A percentile compares a stretch with the other conserved stretches of the same genome.
These are phyloP conservation scores for Athelia psychrophila DNA, from an alignment of 1,284 basidiomycete genomes.

Conservation along the genomic window DNA sequence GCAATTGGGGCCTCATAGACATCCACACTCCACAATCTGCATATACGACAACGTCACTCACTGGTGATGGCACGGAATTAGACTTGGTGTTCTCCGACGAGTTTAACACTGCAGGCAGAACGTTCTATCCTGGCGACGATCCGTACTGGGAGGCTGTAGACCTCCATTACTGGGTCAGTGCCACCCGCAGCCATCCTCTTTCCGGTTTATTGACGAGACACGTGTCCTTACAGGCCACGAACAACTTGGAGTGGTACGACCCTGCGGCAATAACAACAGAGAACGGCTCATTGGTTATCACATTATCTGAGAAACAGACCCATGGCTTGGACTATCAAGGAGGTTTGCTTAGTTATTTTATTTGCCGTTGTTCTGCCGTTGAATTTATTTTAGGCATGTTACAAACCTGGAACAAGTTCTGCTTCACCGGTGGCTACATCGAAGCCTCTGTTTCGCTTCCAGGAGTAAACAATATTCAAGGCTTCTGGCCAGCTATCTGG, in stretches of 20 bases:
- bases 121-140: constrained; percentile 69
- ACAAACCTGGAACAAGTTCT: constrained; percentile 64
- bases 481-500: constrained; percentile 63
- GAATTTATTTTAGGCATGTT: constrained; percentile 11
- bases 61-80: constrained; percentile 38
- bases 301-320: constrained; percentile 47
- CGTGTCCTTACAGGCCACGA: constrained; percentile 49
- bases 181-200: constrained; percentile 41
- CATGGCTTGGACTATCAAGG: constrained; percentile 64
- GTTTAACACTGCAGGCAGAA: constrained; percentile 68
- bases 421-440: constrained; percentile 71
- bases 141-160: constrained; percentile 77
- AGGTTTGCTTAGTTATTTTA: constrained; percentile 30
- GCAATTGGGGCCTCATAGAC: constrained; percentile 63
- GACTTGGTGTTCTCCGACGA: constrained; percentile 74
- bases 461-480: constrained; percentile 50
- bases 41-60: constrained; percentile 46
- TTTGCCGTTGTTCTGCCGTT: background rate
- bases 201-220: constrained; percentile 31
- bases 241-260: constrained; percentile 68
- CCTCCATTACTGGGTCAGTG: constrained; percentile 59
- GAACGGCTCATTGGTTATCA: constrained; percentile 65
- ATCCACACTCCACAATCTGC: constrained; percentile 56
- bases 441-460: constrained; percentile 65
- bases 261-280: constrained; percentile 64